Base-by-base conservation (phyloP, 495 filamentous ascomycete species). In the Podospora bellae-mahoneyi region DNA sequence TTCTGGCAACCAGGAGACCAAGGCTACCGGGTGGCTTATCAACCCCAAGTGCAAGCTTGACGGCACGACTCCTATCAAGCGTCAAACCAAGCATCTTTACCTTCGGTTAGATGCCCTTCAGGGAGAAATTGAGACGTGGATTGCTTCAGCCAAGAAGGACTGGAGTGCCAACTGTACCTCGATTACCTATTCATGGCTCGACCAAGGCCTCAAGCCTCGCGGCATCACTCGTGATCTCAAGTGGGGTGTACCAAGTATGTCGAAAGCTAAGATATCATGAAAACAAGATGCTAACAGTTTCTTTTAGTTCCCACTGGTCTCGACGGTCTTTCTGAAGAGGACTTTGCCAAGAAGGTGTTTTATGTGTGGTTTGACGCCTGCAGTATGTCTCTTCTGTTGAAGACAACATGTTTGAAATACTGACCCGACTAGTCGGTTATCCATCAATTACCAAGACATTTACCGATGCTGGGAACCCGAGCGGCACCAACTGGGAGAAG, bases 281-380 rank as follows among this genome's bases (percentile, higher is more conserved):
- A 19, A 16, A 53, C 16, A 44, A 4, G 13, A 6, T 16, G 26
- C 68, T 74, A 63, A 77, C 48, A 32, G 26, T 44, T 44, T 16
- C 56, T 64, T 26, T 26, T 48, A 78, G 76, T 78, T 27, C 76
- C 76, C 27, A 74, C 70, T 9, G 65, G 69, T 27, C 68, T 75
- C 7, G 71, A 75, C 7, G 75, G 74, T 6, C 66, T 73, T 6
- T 63, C 58, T 18, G 71, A 73, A 2, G 66, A 72, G 66, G 71
- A 73, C 10, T 94, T 89, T 60, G 89, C 89, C 66, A 84, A 90
- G 66, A 96, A 96, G 83, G 93, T 96, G 67, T 84, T 98, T 68
- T 99, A 99, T 72, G 93, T 97, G 54, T 99, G 95, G 95, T 99
- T 99, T 72, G 95, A 99, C 78, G 95, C 95, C 53, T 97, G 93